Evolutionary conservation across 2,329 filamentous ascomycete species (phyloP).

Genomic region (Lecanosticta acicola): DNA sequence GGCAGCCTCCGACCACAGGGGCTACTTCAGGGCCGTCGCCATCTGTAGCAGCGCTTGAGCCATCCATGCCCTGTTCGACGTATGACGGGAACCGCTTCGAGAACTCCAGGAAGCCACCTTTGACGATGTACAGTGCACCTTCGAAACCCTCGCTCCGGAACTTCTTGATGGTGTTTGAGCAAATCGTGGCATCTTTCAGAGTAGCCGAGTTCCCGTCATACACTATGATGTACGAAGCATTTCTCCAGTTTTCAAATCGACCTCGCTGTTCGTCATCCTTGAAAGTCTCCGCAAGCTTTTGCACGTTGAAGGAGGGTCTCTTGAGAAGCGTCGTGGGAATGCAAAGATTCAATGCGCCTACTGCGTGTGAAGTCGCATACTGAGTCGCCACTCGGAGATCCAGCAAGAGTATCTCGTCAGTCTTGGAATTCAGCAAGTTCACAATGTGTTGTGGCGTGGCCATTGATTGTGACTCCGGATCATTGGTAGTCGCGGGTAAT

Average conservation of each 20-base stretch:
- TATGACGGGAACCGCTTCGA: conserved; percentile 59
- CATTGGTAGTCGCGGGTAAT: conserved; percentile 33
- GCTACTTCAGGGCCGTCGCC: conserved; percentile 52
- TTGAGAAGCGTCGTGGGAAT: conserved; percentile 93
- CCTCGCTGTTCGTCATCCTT: conserved; percentile 62
- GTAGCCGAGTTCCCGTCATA: conserved; percentile 77
- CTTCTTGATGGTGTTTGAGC: conserved; percentile 87
- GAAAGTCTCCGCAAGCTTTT: conserved; percentile 84
- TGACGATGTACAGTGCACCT: conserved; percentile 68
- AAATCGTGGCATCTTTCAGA: conserved; percentile 71
- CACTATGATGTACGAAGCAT: conserved; percentile 71
- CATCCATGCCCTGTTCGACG: conserved; percentile 47
- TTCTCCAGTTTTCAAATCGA: conserved; percentile 71
- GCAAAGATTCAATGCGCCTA: conserved; percentile 81
- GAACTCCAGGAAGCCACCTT: conserved; percentile 76
- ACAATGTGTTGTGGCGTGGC: conserved; percentile 46
- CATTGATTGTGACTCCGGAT: conserved; percentile 36
- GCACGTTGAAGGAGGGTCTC: conserved; percentile 79
- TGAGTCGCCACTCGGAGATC: conserved; percentile 85
- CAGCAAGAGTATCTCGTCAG: conserved; percentile 60
- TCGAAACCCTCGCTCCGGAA: conserved; percentile 78
- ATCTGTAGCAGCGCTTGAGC: conserved; percentile 38
- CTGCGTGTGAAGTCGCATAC: conserved; percentile 67
- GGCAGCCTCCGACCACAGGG: conserved; percentile 83
- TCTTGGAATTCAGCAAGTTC: conserved; percentile 43